These are phyloP conservation scores for Termitomyces sp. DNA, from an alignment of 768 basidiomycete genomes.

Conservation along the genomic window DNA sequence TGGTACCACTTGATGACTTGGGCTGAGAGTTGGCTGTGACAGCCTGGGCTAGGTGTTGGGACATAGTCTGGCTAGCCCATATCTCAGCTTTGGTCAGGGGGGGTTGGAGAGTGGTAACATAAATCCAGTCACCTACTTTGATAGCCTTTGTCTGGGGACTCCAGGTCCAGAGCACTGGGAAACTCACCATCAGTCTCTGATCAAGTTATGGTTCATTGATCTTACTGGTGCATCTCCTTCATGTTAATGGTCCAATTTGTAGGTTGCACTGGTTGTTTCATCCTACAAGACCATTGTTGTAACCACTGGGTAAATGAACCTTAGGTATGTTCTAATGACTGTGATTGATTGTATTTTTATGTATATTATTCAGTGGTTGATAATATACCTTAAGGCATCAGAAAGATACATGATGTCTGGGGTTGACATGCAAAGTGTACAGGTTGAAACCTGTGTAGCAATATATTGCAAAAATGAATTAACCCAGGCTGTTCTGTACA, in stretches of 20 bases:
- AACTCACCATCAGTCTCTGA: not conserved
- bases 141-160: no score
- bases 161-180: no score
- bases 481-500: not conserved
- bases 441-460: not conserved
- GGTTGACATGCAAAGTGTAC: not conserved
- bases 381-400: not conserved
- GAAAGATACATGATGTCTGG: not conserved
- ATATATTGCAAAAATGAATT: not conserved
- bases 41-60: no score
- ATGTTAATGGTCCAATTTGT: not conserved
- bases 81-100: no score
- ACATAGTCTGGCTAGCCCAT: no score
- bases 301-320: not conserved
- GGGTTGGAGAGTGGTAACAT: no score
- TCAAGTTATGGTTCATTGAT: not conserved
- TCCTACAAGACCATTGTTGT: not conserved
- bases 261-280: no score
- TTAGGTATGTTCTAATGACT: not conserved
- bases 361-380: not conserved
- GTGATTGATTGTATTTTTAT: not conserved
- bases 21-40: no score
- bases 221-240: not conserved
- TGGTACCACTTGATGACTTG: no score
- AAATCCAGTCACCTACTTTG: no score